Percentiles rank a stretch among this genome's conserved stretches.
Evolutionary conservation across 2,329 filamentous ascomycete genomes (phyloP).

Genomic region (Trichoderma sp.): DNA sequence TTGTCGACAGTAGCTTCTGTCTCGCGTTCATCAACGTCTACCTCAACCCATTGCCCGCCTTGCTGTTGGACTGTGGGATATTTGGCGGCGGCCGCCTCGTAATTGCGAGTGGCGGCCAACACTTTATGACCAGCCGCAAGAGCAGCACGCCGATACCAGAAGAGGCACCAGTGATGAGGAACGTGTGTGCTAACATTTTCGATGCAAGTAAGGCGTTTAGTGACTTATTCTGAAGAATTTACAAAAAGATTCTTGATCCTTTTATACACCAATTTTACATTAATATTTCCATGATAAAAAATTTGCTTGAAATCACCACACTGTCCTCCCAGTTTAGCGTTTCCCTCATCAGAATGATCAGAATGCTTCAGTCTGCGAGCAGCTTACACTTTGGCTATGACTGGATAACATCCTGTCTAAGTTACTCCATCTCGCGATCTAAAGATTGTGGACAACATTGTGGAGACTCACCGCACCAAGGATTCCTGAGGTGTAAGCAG

Average conservation of each 20-base stretch:
- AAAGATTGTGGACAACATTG: background rate
- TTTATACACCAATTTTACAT: background rate
- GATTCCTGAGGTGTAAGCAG: slow-evolving; percentile 3
- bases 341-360: background rate
- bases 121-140: slow-evolving; percentile 5
- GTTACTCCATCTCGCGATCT: background rate
- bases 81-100: background rate
- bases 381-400: background rate
- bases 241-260: background rate
- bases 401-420: background rate
- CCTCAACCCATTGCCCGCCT: slow-evolving; percentile 6
- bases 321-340: background rate
- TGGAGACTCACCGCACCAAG: slow-evolving; percentile 5
- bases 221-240: background rate
- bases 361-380: background rate
- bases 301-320: background rate
- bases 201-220: background rate
- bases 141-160: slow-evolving; percentile 10
- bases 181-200: slow-evolving; percentile 7
- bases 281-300: background rate
- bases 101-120: background rate
- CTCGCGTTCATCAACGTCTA: background rate
- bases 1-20: background rate
- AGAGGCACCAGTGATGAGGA: slow-evolving; percentile 7
- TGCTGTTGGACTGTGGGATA: background rate